These are phyloP conservation scores for Rosa persica DNA, from an alignment of 306 rosid species.

Conservation along the genomic window DNA sequence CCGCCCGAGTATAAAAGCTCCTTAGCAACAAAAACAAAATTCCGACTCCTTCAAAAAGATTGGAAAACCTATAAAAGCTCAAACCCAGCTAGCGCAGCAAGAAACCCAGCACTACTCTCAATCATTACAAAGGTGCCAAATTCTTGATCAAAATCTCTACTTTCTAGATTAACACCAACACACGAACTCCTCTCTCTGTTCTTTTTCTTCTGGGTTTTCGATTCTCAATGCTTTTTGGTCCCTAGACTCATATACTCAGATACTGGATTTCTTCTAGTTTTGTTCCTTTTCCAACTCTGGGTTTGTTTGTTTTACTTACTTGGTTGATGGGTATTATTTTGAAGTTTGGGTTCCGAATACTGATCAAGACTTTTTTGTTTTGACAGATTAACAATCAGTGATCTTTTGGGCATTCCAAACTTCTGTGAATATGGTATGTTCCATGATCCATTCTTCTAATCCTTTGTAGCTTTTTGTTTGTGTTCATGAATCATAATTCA, in stretches of 20 bases:
- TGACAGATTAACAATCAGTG: constrained; percentile 15
- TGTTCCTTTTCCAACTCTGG: neutral
- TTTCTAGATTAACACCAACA: neutral
- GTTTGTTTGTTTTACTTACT: constrained; percentile 7
- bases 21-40: too few species aligned
- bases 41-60: neutral
- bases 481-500: neutral
- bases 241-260: neutral
- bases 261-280: neutral
- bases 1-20: neutral
- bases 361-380: constrained; percentile 18
- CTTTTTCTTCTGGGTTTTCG: constrained; percentile 11
- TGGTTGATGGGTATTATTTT: neutral
- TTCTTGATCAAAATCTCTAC: constrained; percentile 2
- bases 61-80: constrained; percentile 13
- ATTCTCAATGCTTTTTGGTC: neutral
- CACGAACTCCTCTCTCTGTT: neutral
- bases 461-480: constrained; percentile 2
- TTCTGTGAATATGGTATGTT: constrained; percentile 35
- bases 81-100: constrained; percentile 10
- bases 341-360: constrained; percentile 8
- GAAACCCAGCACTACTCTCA: neutral
- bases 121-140: neutral
- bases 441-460: neutral
- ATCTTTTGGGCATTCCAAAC: constrained; percentile 16